Evolutionary conservation across 495 filamentous ascomycete genomes (phyloP), one percentile per base, ranked within the genome.

Genomic region (Achaetomiella virescens): DNA sequence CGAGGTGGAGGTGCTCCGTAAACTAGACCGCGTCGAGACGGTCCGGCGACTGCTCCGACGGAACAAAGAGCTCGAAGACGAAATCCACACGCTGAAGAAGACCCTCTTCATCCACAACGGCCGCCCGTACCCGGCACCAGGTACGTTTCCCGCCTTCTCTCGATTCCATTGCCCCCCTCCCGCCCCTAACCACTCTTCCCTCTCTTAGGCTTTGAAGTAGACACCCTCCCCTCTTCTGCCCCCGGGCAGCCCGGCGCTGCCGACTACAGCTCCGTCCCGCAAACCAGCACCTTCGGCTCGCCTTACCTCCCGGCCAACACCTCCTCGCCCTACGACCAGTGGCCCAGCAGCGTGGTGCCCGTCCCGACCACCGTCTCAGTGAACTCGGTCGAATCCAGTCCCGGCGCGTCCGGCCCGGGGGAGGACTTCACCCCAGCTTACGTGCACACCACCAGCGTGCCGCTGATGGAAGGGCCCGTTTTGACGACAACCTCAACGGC

Each of bases 1-100:
- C 48, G 81, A 83, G 46, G 81, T 93, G 38, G 80, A 78, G 17
- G 85, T 89, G 35, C 79, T 72, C 35, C 65, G 66, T 24, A 67
- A 64, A 25, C 62, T 67, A 33, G 62, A 54, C 36, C 65, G 65
- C 10, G 72, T 75, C 56, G 64, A 68, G 40, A 68, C 62, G 18
- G 61, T 75, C 22, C 65, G 66, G 50, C 61, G 57, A 2, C 55
- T 75, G 18, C 54, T 73, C 11, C 63, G 60, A 14, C 66, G 62
- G 41, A 76, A 76, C 55, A 67, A 65, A 52, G 58, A 58, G 6
- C 64, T 78, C 6, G 71, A 77, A 47, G 60, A 66, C 8, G 70
- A 77, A 54, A 49, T 76, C 38, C 43, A 45, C 8, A 48, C 40
- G 10, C 46, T 75, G 6, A 60, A 61, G 29, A 67, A 71, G n/a